These are phyloP conservation scores for Penicillium desertorum DNA, from an alignment of 495 filamentous ascomycete genomes.

Conservation along the genomic window DNA sequence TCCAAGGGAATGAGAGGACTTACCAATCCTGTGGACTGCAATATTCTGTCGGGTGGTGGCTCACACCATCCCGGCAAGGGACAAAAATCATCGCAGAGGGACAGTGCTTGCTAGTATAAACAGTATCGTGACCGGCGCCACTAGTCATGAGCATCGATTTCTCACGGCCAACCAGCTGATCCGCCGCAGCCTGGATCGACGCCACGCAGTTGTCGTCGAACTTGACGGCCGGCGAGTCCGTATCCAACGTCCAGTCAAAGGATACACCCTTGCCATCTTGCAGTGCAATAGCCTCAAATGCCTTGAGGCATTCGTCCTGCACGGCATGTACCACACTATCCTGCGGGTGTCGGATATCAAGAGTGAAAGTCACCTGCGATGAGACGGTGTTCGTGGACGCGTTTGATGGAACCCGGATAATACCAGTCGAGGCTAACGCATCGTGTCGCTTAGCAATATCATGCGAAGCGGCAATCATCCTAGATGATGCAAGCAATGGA, in stretches of 20 bases:
- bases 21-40: conserved; percentile 56
- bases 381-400: conserved; percentile 72
- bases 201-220: conserved; percentile 65
- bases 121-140: conserved; percentile 61
- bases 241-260: conserved; percentile 53
- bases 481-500: conserved; percentile 61
- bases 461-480: conserved; percentile 64
- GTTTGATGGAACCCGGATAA: conserved; percentile 55
- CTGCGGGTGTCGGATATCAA: conserved; percentile 64
- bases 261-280: conserved; percentile 50
- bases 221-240: conserved; percentile 57
- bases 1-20: conserved; percentile 10
- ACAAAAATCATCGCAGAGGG: conserved; percentile 67
- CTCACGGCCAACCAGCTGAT: conserved; percentile 40
- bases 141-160: conserved; percentile 47
- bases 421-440: conserved; percentile 65
- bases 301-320: conserved; percentile 43
- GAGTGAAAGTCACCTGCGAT: conserved; percentile 61
- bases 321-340: conserved; percentile 55
- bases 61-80: conserved; percentile 59
- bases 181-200: conserved; percentile 58
- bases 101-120: conserved; percentile 54
- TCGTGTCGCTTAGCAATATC: conserved; percentile 51
- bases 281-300: conserved; percentile 52
- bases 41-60: conserved; percentile 62